Conservation (phyloP, 2,329 filamentous ascomycete genomes). For the Aureobasidium sp. region DNA sequence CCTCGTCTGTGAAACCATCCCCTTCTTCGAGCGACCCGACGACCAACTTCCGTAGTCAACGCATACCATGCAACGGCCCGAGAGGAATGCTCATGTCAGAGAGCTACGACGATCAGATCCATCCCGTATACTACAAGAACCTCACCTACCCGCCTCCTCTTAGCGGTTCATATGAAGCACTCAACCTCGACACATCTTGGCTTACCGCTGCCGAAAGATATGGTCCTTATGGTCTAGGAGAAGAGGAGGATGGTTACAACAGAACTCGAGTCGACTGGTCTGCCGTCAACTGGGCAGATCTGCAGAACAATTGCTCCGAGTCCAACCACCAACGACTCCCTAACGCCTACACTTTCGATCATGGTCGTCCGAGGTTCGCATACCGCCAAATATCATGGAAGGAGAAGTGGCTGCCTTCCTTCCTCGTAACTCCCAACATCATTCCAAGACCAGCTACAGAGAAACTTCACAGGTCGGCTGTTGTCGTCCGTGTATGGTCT, state of each 20-base stretch:
- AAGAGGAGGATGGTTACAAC: conserved; percentile 39
- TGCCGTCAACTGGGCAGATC: conserved; percentile 58
- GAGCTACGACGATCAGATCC: conserved; percentile 12
- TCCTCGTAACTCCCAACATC: conserved; percentile 7
- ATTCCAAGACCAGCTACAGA: background rate
- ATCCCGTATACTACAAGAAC: background rate
- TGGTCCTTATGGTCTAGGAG: conserved; percentile 49
- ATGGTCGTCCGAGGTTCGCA: conserved; percentile 31
- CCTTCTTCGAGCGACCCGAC: background rate
- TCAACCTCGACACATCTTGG: conserved; percentile 46
- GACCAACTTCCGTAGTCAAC: background rate
- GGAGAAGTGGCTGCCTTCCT: conserved; percentile 7
- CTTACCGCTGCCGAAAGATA: conserved; percentile 50
- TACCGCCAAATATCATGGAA: conserved; percentile 13
- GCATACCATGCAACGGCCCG: conserved; percentile 6
- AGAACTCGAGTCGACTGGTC: conserved; percentile 49
- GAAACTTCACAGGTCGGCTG: conserved; percentile 23
- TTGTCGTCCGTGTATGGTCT: conserved; percentile 38
- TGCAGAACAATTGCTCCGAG: conserved; percentile 58
- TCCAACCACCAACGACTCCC: conserved; percentile 57
- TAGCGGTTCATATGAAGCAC: conserved; percentile 19
- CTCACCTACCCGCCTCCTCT: background rate
- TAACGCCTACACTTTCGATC: conserved; percentile 16
- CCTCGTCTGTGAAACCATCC: background rate
- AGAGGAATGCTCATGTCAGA: conserved; percentile 8